Evolutionary conservation across 108 stramenopile genomes (phyloP).

Genomic region (Thalassiosira profunda): DNA sequence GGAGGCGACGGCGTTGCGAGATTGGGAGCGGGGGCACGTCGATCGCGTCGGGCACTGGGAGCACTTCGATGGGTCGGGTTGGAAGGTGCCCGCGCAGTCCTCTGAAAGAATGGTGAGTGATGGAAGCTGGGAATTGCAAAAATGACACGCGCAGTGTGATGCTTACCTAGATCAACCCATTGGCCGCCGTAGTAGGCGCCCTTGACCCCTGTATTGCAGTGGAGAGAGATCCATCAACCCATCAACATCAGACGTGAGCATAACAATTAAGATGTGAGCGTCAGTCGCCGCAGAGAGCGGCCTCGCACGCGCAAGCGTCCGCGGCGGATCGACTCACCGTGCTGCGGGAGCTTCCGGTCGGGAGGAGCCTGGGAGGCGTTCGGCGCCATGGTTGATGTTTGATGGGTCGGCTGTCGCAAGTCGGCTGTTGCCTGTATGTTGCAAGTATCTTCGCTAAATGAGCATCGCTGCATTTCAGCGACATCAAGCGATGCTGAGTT

Average conservation of each 20-base stretch:
- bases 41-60: slow-evolving; percentile 35
- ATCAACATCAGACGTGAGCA: background rate
- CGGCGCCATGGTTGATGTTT: slow-evolving; percentile 18
- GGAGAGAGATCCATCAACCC: background rate
- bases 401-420: too few relatives aligned
- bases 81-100: slow-evolving; percentile 64
- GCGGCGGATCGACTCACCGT: slow-evolving; percentile 21
- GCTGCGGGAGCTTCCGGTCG: slow-evolving; percentile 41
- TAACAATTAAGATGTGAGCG: slow-evolving; percentile 7
- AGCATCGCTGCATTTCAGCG: too few relatives aligned
- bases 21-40: slow-evolving; percentile 61
- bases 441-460: too few relatives aligned
- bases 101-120: too few relatives aligned
- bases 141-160: too few relatives aligned
- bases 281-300: background rate
- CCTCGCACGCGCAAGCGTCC: background rate
- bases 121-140: too few relatives aligned
- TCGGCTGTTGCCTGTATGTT: too few relatives aligned
- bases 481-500: too few relatives aligned
- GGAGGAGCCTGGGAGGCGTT: slow-evolving; percentile 14
- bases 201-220: slow-evolving; percentile 50
- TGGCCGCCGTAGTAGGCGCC: slow-evolving; percentile 77
- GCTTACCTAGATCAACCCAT: slow-evolving; percentile 79
- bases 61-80: slow-evolving; percentile 42
- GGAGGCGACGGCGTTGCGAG: slow-evolving; percentile 30